These are phyloP conservation scores for Arctium lappa DNA, from an alignment of 129 eudicot genomes.

Conservation along the genomic window DNA sequence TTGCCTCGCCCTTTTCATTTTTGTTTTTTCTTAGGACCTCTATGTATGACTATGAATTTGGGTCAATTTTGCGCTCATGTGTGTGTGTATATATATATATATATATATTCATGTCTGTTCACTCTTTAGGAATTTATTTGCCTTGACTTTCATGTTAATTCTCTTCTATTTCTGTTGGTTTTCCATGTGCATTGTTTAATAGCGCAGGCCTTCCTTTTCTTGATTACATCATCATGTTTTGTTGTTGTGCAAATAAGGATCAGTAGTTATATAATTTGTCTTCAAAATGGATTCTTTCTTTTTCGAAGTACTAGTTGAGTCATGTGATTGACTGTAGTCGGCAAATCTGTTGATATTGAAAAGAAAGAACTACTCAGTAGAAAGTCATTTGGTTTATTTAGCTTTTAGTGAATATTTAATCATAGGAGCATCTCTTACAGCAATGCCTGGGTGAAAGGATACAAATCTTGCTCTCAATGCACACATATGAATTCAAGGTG, in stretches of 20 bases:
- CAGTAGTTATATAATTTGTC: background rate
- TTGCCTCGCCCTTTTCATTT: no score
- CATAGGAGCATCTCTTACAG: background rate
- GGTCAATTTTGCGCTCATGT: no score
- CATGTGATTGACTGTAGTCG: background rate
- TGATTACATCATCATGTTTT: background rate
- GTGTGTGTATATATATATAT: no score
- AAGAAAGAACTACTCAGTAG: background rate
- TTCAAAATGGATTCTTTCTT: background rate
- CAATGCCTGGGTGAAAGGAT: background rate
- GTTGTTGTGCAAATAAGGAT: background rate
- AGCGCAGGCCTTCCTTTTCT: background rate
- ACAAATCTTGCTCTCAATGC: background rate
- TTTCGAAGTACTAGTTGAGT: background rate
- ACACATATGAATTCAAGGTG: no score
- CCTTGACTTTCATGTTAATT: no score
- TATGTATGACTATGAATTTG: no score
- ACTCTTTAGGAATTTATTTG: no score
- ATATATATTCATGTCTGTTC: no score
- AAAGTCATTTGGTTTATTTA: background rate
- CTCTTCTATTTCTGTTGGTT: no score
- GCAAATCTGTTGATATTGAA: background rate
- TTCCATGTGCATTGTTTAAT: background rate
- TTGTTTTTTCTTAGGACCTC: no score
- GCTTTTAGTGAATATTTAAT: background rate